Evolutionary conservation across 495 filamentous ascomycete species (phyloP).

Genomic region (Penicillium pulvis): DNA sequence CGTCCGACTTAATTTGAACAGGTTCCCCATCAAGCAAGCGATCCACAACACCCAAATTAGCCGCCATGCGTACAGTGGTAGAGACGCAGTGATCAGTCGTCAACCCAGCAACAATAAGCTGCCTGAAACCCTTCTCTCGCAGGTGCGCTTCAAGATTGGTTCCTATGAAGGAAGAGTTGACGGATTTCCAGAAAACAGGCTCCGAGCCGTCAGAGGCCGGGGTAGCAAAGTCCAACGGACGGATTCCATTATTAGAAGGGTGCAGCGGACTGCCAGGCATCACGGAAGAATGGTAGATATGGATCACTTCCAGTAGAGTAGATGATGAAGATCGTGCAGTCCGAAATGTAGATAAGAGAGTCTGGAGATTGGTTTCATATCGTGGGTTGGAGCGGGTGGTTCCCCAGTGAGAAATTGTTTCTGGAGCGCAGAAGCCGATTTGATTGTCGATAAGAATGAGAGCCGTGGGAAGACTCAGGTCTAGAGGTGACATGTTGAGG

Average conservation of each 20-base stretch:
- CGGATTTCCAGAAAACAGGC: slow-evolving; percentile 45
- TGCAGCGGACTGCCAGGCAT: slow-evolving; percentile 33
- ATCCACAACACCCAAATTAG: slow-evolving; percentile 48
- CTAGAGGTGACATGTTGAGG: slow-evolving; percentile 16
- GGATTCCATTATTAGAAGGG: slow-evolving; percentile 33
- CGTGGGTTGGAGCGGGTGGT: slow-evolving; percentile 45
- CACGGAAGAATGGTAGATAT: slow-evolving; percentile 50
- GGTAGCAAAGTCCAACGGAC: slow-evolving; percentile 39
- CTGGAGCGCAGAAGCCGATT: slow-evolving; percentile 48
- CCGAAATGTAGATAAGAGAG: slow-evolving; percentile 47
- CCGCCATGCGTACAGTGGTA: slow-evolving; percentile 52
- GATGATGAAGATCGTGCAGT: slow-evolving; percentile 23
- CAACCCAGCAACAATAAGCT: slow-evolving; percentile 46
- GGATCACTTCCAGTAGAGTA: slow-evolving; percentile 40
- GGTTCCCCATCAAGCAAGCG: slow-evolving; percentile 23
- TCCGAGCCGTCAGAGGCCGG: slow-evolving; percentile 46
- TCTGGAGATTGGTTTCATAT: slow-evolving; percentile 46
- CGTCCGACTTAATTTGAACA: slow-evolving; percentile 22
- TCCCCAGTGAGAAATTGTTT: slow-evolving; percentile 39
- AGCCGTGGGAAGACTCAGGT: slow-evolving; percentile 43
- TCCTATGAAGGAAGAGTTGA: slow-evolving; percentile 53
- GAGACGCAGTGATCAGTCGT: slow-evolving; percentile 56
- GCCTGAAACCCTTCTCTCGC: slow-evolving; percentile 33
- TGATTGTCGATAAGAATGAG: slow-evolving; percentile 63
- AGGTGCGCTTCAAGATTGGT: slow-evolving; percentile 45